These are phyloP conservation scores for Aspergillus fijiensis DNA, from an alignment of 2,329 filamentous ascomycete genomes.

Conservation along the genomic window DNA sequence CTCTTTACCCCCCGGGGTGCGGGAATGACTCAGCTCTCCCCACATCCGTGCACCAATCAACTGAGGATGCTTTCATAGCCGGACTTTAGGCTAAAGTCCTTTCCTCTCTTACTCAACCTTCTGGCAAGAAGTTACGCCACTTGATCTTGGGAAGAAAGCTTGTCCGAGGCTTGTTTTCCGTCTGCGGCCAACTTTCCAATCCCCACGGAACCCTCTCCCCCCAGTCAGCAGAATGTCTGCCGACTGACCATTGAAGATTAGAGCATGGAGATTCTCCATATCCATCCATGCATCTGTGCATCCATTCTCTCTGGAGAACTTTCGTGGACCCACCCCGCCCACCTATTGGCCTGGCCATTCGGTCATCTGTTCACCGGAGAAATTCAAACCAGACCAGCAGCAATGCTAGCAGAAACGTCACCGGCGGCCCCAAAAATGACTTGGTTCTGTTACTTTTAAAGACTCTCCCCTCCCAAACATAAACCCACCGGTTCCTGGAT, in stretches of 20 bases:
- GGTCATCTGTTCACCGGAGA: not conserved
- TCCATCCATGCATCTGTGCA: not conserved
- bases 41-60: not conserved
- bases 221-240: too few species aligned
- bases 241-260: too few species aligned
- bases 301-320: not conserved
- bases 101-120: too few species aligned
- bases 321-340: not conserved
- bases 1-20: not conserved
- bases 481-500: not conserved
- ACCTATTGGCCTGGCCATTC: not conserved
- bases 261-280: not conserved
- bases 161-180: constrained; percentile 8
- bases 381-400: not conserved
- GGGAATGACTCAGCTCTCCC: not conserved
- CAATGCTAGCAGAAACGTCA: not conserved
- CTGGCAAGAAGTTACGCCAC: not conserved
- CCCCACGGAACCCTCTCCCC: not conserved
- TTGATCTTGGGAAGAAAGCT: constrained; percentile 3
- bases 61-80: not conserved
- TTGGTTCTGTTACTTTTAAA: not conserved
- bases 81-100: not conserved
- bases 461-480: not conserved
- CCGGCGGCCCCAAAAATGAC: not conserved
- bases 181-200: not conserved